Evolutionary conservation across 2,329 filamentous ascomycete species (phyloP).

Genomic region (Colletotrichum simmondsii): DNA sequence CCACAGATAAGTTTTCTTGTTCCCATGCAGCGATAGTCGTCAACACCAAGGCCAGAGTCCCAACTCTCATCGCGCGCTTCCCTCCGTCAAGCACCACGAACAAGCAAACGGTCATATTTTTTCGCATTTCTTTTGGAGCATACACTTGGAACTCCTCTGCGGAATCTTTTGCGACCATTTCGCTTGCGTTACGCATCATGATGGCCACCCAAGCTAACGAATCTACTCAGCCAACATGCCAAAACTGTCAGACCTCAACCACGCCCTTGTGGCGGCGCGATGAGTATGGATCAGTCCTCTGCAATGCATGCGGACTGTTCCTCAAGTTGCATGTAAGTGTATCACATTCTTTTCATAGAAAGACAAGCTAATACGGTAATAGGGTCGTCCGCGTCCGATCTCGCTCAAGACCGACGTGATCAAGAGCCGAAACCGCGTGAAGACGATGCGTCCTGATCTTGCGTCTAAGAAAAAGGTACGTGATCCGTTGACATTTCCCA

Average conservation of each 20-base stretch:
- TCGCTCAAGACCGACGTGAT: slow-evolving; percentile 99
- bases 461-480: slow-evolving; percentile 86
- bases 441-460: slow-evolving; percentile 82
- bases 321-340: slow-evolving; percentile 84
- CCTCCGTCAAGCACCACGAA: slow-evolving; percentile 45
- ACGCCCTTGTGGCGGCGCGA: slow-evolving; percentile 98
- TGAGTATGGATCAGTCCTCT: slow-evolving; percentile 93
- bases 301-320: slow-evolving; percentile 98
- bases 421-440: slow-evolving; percentile 98
- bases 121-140: not conserved
- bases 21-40: not conserved
- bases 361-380: not conserved
- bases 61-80: slow-evolving; percentile 34
- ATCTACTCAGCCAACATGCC: slow-evolving; percentile 88
- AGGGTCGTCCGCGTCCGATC: slow-evolving; percentile 82
- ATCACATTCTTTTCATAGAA: not conserved
- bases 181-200: slow-evolving; percentile 43
- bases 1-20: slow-evolving; percentile 22
- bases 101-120: not conserved
- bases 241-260: slow-evolving; percentile 95
- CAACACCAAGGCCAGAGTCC: not conserved
- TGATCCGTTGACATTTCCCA: slow-evolving; percentile 14
- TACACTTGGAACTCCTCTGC: not conserved
- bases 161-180: not conserved
- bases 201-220: slow-evolving; percentile 68